phyloP scores from a whole-genome alignment of 2,329 filamentous ascomycete genomes.

The Stemphylium vesicarium region DNA sequence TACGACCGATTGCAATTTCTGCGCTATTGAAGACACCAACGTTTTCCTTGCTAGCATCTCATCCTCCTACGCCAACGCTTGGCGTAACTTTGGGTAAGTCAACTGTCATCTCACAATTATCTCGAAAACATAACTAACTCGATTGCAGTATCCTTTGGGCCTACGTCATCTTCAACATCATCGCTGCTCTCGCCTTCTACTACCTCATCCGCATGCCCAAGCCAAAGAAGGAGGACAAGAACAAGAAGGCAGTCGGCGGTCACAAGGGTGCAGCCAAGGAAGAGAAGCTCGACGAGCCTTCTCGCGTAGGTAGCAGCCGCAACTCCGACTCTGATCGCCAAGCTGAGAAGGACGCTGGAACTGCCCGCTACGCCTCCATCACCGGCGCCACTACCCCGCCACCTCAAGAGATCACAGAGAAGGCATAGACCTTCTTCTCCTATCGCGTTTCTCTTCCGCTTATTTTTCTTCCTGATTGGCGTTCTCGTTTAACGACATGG shows the following conservation, averaged over 20 bases:
- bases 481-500: neutral
- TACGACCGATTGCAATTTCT: conserved; percentile 50
- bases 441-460: neutral
- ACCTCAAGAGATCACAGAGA: conserved; percentile 19
- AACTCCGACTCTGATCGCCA: conserved; percentile 7
- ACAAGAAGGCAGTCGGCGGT: conserved; percentile 9
- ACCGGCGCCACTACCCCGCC: conserved; percentile 15
- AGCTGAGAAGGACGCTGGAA: conserved; percentile 17
- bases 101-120: too few relatives aligned
- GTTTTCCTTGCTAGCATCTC: conserved; percentile 51
- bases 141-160: conserved; percentile 54
- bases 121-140: neutral
- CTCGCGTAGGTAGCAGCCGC: conserved; percentile 15
- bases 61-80: conserved; percentile 53
- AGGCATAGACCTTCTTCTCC: conserved; percentile 8
- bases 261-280: conserved; percentile 12
- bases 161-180: conserved; percentile 60
- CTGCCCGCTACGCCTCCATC: conserved; percentile 18
- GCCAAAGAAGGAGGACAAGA: conserved; percentile 50
- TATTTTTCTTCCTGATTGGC: neutral
- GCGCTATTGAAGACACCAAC: conserved; percentile 52
- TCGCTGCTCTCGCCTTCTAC: conserved; percentile 58
- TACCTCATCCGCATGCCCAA: conserved; percentile 63
- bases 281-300: conserved; percentile 9
- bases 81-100: conserved; percentile 59